Base-by-base conservation (phyloP, 805 yeast genomes). In the Barnettozyma populi region DNA sequence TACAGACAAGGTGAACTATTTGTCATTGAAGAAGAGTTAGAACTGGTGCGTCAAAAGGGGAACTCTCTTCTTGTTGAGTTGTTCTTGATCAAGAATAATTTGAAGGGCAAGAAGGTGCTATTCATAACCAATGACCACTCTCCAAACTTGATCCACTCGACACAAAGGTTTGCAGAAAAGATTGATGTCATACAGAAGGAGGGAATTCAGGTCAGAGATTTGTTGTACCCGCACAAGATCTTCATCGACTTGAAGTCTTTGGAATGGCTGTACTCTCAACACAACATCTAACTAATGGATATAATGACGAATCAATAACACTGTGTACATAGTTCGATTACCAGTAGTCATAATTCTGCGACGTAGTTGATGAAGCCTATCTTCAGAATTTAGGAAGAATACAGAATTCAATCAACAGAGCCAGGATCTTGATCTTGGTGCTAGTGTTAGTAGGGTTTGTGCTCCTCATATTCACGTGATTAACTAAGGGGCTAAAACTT, bases 121-220 rank as follows among this genome's bases (percentile, higher is more conserved):
- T 87, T 90, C 62, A 74, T 90, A 43, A 82, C 86, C 2, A 74
- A 80, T 54, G 78, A 72, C 42, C 63, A 71, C 58, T 72, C 86
- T 57, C 66, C 68, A 47, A 86, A 86, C 56, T 73, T 89, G 56
- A 69, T 82, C 52, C 65, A 73, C 41, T 77, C 89, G 18, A 77
- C 87, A 9, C 78, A 74, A 43, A 60, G 65, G 41, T 72, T 70
- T 57, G 76, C 78, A 51, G 65, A 68, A 27, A 79, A 76, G 57
- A 77, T 86, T 40, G 84, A 76, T 50, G 80, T 90, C 31, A 67
- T 86, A 51, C 78, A 80, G 53, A 82, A 84, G 63, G 95, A 88
- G 59, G 85, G 84, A 20, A 79, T 89, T 34, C 86, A 84, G 62
- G 92, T 90, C 18, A 80, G 90, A 67, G 96, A 90, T 63, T 59